These are phyloP conservation scores for Leishmania mexicana DNA, from an alignment of 208 protist species.

Conservation along the genomic window DNA sequence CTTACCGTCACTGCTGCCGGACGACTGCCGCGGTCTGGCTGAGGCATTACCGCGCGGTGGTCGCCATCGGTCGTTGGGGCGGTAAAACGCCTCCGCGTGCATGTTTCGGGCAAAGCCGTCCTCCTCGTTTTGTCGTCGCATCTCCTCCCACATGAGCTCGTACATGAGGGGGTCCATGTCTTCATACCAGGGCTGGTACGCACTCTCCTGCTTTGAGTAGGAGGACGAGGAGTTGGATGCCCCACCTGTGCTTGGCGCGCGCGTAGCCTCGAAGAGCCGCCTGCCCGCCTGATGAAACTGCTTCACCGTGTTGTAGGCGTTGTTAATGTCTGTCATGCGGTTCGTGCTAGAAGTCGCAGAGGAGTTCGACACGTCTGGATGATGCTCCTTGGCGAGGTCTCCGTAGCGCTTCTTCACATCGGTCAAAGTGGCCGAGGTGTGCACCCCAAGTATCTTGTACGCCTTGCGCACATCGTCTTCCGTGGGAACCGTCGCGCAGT, in stretches of 20 bases:
- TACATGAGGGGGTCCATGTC: constrained; percentile 87
- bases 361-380: constrained; percentile 76
- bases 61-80: constrained; percentile 14
- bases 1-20: constrained; percentile 11
- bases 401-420: constrained; percentile 88
- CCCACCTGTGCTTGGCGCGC: constrained; percentile 7
- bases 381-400: constrained; percentile 86
- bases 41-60: constrained; percentile 11
- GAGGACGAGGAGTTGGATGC: constrained; percentile 15
- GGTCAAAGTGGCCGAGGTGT: constrained; percentile 38
- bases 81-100: constrained; percentile 29
- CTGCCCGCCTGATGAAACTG: constrained; percentile 72
- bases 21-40: constrained; percentile 5
- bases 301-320: constrained; percentile 77
- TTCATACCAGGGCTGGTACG: constrained; percentile 85
- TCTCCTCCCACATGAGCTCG: constrained; percentile 93
- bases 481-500: constrained; percentile 48
- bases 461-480: constrained; percentile 78
- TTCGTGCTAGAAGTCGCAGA: constrained; percentile 28
- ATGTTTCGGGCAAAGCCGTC: constrained; percentile 32
- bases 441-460: constrained; percentile 75
- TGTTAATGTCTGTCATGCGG: constrained; percentile 87
- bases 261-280: constrained; percentile 21
- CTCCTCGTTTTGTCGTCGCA: constrained; percentile 73
- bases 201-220: constrained; percentile 41